Evolutionary conservation across 164 flowering plant species (phyloP).

Genomic region (Macadamia tetraphylla): DNA sequence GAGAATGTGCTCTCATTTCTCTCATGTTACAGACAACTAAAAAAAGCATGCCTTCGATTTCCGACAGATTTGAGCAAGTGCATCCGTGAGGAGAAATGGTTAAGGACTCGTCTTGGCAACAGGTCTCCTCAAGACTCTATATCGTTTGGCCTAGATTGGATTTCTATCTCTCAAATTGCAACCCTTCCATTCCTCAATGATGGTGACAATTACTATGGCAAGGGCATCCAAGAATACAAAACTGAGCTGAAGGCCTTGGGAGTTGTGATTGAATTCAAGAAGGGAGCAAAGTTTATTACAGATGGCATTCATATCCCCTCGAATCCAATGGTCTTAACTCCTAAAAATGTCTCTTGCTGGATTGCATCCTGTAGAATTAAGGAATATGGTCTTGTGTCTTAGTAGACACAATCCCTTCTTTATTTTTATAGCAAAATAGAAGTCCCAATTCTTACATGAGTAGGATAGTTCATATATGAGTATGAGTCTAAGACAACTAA

Average conservation of each 20-base stretch:
- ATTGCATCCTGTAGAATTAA: constrained; percentile 14
- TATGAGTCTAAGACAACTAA: too few species aligned
- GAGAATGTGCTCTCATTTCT: constrained; percentile 37
- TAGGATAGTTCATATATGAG: too few species aligned
- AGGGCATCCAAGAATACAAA: constrained; percentile 30
- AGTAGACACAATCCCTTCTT: too few species aligned
- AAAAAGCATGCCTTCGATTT: constrained; percentile 5
- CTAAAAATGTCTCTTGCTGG: constrained; percentile 30
- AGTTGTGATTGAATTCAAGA: constrained; percentile 29
- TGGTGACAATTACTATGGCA: constrained; percentile 29
- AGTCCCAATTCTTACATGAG: too few species aligned
- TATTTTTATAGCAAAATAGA: too few species aligned
- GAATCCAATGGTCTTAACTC: constrained; percentile 21
- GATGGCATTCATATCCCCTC: constrained; percentile 26
- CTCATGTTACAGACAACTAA: constrained; percentile 34
- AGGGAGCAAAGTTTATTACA: constrained; percentile 32
- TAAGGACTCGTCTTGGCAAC: constrained; percentile 46
- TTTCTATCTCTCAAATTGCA: constrained; percentile 29
- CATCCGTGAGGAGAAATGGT: constrained; percentile 43
- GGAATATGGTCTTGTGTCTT: too few species aligned
- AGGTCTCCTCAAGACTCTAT: constrained; percentile 43
- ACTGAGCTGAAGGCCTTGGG: constrained; percentile 43
- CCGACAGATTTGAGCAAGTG: constrained; percentile 29
- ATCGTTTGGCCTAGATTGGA: constrained; percentile 43
- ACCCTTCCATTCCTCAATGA: constrained; percentile 54